phyloP scores from a whole-genome alignment of 495 filamentous ascomycete species.

The Hypoxylon fuscum region DNA sequence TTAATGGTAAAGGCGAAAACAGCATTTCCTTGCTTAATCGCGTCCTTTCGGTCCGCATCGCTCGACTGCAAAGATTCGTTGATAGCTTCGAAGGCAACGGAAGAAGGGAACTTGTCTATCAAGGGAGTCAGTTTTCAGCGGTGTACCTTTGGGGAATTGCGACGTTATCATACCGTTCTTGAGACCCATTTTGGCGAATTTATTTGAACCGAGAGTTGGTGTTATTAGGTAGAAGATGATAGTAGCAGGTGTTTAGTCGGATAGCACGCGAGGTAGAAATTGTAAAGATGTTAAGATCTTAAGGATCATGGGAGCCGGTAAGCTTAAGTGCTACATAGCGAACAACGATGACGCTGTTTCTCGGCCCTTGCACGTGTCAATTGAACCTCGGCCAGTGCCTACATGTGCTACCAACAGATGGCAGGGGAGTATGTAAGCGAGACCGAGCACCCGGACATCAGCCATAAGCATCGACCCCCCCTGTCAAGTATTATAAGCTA shows the following conservation, averaged over 20 bases:
- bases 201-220: constrained; percentile 18
- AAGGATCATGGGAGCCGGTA: constrained; percentile 19
- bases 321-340: constrained; percentile 15
- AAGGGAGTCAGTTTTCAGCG: constrained; percentile 9
- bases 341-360: constrained; percentile 37
- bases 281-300: constrained; percentile 8
- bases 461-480: not conserved
- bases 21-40: constrained; percentile 85
- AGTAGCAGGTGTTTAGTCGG: constrained; percentile 7
- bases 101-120: constrained; percentile 87
- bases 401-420: constrained; percentile 15
- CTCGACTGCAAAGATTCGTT: constrained; percentile 72
- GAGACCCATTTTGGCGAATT: constrained; percentile 73
- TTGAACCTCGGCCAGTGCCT: constrained; percentile 43
- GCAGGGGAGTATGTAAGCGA: constrained; percentile 18
- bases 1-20: constrained; percentile 93
- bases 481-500: not conserved
- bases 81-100: constrained; percentile 90
- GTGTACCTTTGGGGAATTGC: constrained; percentile 1
- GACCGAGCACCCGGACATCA: constrained; percentile 1
- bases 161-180: constrained; percentile 69
- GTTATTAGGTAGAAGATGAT: not conserved
- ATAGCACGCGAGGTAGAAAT: constrained; percentile 5
- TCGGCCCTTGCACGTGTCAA: constrained; percentile 41
- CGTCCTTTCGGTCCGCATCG: constrained; percentile 81